A percentile compares a stretch with the other conserved stretches of the same genome.
Conservation (phyloP, 257 asterid species). For the Capsicum pubescens region DNA sequence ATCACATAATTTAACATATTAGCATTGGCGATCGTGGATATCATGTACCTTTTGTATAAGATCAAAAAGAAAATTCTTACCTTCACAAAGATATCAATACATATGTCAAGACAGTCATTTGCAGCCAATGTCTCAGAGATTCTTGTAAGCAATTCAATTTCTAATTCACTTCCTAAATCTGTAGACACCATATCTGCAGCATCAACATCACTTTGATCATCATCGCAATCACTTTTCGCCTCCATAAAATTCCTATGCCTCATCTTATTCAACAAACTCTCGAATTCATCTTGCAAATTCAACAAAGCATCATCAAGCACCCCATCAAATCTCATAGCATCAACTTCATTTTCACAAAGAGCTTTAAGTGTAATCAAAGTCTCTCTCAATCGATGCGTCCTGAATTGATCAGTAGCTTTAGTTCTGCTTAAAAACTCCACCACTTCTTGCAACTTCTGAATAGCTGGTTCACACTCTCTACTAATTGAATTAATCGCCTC, state of each 20-base stretch:
- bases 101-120: conserved; percentile 81
- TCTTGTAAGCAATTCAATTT: conserved; percentile 57
- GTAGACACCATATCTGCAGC: conserved; percentile 30
- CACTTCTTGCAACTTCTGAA: conserved; percentile 81
- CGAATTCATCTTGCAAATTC: conserved; percentile 87
- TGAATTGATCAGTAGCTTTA: conserved; percentile 70
- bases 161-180: conserved; percentile 61
- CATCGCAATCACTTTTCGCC: conserved; percentile 29
- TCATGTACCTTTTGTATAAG: neutral
- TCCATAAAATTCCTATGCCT: conserved; percentile 49
- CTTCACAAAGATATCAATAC: conserved; percentile 79
- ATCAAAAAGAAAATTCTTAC: conserved; percentile 34
- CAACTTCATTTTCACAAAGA: conserved; percentile 71
- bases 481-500: conserved; percentile 54
- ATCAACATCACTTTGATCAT: conserved; percentile 14
- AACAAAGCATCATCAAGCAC: conserved; percentile 73
- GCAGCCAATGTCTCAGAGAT: conserved; percentile 64
- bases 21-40: neutral
- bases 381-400: conserved; percentile 64
- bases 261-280: conserved; percentile 56
- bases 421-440: conserved; percentile 92
- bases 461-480: conserved; percentile 65
- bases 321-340: conserved; percentile 76
- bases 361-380: conserved; percentile 70
- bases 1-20: neutral